These are phyloP conservation scores for Scutellaria minor DNA, from an alignment of 257 asterid species.

Conservation along the genomic window DNA sequence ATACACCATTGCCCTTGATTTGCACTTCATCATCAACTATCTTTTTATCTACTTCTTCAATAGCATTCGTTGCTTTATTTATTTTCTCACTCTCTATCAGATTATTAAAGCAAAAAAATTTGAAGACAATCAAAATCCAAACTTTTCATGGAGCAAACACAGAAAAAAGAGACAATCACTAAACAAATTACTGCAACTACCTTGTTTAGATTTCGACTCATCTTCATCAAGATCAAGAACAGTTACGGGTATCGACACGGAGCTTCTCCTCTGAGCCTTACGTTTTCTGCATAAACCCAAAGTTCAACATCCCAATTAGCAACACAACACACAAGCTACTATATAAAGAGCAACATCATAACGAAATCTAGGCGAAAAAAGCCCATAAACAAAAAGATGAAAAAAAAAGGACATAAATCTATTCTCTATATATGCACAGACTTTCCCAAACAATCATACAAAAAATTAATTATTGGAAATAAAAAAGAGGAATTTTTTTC, in stretches of 20 bases:
- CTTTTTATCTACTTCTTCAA: slow-evolving; percentile 38
- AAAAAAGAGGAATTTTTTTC: background rate
- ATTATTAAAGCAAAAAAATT: background rate
- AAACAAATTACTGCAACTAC: slow-evolving; percentile 30
- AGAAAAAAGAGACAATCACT: background rate
- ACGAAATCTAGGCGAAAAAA: background rate
- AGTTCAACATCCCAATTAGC: slow-evolving; percentile 24
- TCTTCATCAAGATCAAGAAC: slow-evolving; percentile 75
- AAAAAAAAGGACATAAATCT: background rate
- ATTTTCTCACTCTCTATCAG: slow-evolving; percentile 43
- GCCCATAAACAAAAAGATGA: background rate
- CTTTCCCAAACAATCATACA: background rate
- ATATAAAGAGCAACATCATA: background rate
- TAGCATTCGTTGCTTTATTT: slow-evolving; percentile 29
- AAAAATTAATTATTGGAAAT: background rate
- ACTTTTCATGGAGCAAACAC: background rate
- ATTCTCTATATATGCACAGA: background rate
- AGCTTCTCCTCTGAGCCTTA: slow-evolving; percentile 59
- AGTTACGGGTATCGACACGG: slow-evolving; percentile 50
- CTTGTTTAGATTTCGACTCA: slow-evolving; percentile 51
- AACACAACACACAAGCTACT: slow-evolving; percentile 12
- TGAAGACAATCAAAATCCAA: slow-evolving; percentile 6
- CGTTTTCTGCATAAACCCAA: slow-evolving; percentile 58
- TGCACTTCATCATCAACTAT: slow-evolving; percentile 40
- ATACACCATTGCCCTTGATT: slow-evolving; percentile 39